These are phyloP conservation scores for Debaryomycetaceae sp. DNA, from an alignment of 1,139 yeast genomes.

Conservation along the genomic window DNA sequence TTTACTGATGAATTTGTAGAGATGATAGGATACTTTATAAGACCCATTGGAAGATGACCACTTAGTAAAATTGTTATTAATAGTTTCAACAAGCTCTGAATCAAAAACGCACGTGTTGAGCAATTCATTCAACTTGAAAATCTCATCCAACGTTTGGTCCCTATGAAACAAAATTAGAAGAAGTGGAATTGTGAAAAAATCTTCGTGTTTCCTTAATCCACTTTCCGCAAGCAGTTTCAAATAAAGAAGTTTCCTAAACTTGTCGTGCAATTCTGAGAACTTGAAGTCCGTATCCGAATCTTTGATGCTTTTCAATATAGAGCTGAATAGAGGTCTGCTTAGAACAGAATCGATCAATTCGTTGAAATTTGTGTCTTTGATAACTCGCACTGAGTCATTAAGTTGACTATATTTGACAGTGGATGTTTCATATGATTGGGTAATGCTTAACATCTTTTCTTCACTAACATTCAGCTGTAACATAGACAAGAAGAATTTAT, in stretches of 20 bases:
- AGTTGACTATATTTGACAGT: conserved; percentile 20
- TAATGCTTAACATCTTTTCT: conserved; percentile 14
- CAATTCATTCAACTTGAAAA: conserved; percentile 31
- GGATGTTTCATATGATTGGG: conserved; percentile 18
- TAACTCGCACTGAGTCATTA: conserved; percentile 26
- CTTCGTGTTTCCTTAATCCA: conserved; percentile 41
- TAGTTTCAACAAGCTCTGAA: conserved; percentile 21
- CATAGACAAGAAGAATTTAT: conserved; percentile 26
- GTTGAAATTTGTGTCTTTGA: conserved; percentile 35
- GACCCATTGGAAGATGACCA: conserved; percentile 24
- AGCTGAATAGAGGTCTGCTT: conserved; percentile 30
- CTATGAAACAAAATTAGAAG: conserved; percentile 29
- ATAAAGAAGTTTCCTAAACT: conserved; percentile 32
- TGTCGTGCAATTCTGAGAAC: conserved; percentile 17
- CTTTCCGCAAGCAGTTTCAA: conserved; percentile 36
- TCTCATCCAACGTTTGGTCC: conserved; percentile 20
- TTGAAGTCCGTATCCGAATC: conserved; percentile 12
- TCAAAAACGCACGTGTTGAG: conserved; percentile 32
- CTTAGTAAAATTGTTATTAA: conserved; percentile 23
- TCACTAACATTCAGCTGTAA: conserved; percentile 17
- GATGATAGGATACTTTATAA: conserved; percentile 15
- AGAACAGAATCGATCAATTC: conserved; percentile 21
- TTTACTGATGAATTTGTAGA: conserved; percentile 20
- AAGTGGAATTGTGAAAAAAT: conserved; percentile 38
- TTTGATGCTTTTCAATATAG: conserved; percentile 19